Evolutionary conservation across 1,139 yeast genomes (phyloP).

Genomic region (Pneumocystis murina): DNA sequence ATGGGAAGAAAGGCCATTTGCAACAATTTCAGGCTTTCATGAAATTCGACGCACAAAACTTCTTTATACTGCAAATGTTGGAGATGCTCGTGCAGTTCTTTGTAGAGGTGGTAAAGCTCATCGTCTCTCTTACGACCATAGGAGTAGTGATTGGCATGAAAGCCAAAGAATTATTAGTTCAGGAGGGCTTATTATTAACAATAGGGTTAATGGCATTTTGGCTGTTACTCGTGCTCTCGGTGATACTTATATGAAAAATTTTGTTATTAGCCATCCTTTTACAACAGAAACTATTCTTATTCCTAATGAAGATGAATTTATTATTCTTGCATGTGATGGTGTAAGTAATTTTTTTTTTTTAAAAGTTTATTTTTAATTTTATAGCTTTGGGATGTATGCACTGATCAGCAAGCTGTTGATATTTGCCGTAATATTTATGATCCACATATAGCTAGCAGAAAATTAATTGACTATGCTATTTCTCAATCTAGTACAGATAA

Average conservation of each 20-base stretch:
- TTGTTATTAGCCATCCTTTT: slow-evolving; percentile 81
- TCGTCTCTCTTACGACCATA: slow-evolving; percentile 83
- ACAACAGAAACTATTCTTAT: slow-evolving; percentile 74
- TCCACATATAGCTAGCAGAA: slow-evolving; percentile 55
- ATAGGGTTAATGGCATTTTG: slow-evolving; percentile 86
- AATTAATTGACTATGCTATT: slow-evolving; percentile 61
- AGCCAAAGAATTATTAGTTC: slow-evolving; percentile 54
- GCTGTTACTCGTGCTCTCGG: slow-evolving; percentile 93
- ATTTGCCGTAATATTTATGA: slow-evolving; percentile 40
- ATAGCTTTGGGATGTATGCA: slow-evolving; percentile 70
- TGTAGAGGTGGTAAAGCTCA: slow-evolving; percentile 53
- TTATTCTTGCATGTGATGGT: slow-evolving; percentile 88
- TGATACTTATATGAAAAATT: slow-evolving; percentile 80
- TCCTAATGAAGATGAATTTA: slow-evolving; percentile 43
- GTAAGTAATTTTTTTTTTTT: neutral
- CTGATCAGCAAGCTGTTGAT: slow-evolving; percentile 68
- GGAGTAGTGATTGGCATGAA: slow-evolving; percentile 72
- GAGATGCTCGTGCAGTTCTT: slow-evolving; percentile 76
- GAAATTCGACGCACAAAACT: slow-evolving; percentile 29
- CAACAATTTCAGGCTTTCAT: slow-evolving; percentile 1
- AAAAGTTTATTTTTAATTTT: neutral
- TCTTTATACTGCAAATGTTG: slow-evolving; percentile 89
- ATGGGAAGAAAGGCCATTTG: slow-evolving; percentile 31
- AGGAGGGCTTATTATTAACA: slow-evolving; percentile 81
- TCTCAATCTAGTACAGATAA: slow-evolving; percentile 76